Evolutionary conservation across 208 protist genomes (phyloP).

Genomic region (Zelonia costaricensis): DNA sequence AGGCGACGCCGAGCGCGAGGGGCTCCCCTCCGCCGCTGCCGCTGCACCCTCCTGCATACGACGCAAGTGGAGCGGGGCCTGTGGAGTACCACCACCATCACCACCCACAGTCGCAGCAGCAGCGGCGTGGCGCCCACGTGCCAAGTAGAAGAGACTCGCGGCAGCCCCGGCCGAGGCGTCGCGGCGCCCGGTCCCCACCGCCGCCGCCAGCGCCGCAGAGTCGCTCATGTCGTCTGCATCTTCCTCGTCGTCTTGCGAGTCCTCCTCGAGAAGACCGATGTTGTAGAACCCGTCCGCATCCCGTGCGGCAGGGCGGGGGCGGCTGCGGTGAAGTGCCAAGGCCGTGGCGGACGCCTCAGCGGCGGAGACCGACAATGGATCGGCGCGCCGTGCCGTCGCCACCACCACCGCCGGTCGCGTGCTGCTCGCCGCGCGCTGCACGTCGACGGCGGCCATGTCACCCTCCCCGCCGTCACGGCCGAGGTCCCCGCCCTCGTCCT

Average conservation of each 20-base stretch:
- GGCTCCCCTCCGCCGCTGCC: background rate
- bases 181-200: background rate
- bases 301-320: background rate
- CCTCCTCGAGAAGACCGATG: conserved; percentile 14
- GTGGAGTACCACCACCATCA: too few species aligned
- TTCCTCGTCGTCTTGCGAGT: conserved; percentile 10
- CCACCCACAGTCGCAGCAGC: too few species aligned
- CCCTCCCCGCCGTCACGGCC: background rate
- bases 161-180: background rate
- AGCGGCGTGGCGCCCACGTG: too few species aligned
- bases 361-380: background rate
- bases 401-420: background rate
- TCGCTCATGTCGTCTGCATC: background rate
- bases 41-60: background rate
- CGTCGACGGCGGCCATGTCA: background rate
- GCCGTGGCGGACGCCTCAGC: background rate
- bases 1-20: background rate
- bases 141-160: background rate
- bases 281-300: conserved; percentile 25
- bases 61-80: too few species aligned
- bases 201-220: background rate
- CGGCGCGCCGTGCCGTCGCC: too few species aligned
- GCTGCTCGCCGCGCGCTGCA: background rate
- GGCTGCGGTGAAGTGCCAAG: background rate
- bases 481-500: background rate